Percentiles rank a stretch among this genome's conserved stretches.
These are phyloP conservation scores for Umbelopsis vinacea DNA, from an alignment of 192 early-diverging fungal genomes.

Conservation along the genomic window DNA sequence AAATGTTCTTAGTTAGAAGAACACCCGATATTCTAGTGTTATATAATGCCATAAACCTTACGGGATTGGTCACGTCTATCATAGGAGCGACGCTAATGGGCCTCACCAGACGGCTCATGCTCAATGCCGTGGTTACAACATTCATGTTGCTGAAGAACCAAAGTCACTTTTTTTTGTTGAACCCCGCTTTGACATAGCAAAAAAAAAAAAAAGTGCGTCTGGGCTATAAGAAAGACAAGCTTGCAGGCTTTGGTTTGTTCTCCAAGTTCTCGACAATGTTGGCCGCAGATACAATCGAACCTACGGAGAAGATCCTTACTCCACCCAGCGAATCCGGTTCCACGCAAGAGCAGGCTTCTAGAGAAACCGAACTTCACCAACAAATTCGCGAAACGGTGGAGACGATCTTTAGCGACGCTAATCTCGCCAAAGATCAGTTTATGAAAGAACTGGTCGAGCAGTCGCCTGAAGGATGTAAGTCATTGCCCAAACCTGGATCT, in stretches of 20 bases:
- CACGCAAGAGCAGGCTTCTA: not conserved
- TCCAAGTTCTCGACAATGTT: not conserved
- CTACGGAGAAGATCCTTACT: not conserved
- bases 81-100: slow-evolving; percentile 68
- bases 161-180: not conserved
- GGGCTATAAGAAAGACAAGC: not conserved
- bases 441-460: slow-evolving; percentile 34
- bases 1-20: not conserved
- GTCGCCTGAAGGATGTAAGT: slow-evolving; percentile 40
- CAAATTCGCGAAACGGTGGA: slow-evolving; percentile 15
- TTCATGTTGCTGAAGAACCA: not conserved
- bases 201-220: not conserved
- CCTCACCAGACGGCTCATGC: not conserved
- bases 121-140: not conserved
- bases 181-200: slow-evolving; percentile 14
- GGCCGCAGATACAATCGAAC: not conserved
- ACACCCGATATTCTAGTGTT: not conserved
- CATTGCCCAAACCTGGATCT: not conserved
- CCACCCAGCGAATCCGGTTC: not conserved
- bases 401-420: slow-evolving; percentile 28
- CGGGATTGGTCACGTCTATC: slow-evolving; percentile 76
- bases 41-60: slow-evolving; percentile 25
- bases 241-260: not conserved
- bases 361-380: not conserved
- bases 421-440: slow-evolving; percentile 36